Percentiles rank a stretch among this genome's conserved stretches.
Conservation (phyloP, 148 eudicot genomes). For the Heliamphora exappendiculata region DNA sequence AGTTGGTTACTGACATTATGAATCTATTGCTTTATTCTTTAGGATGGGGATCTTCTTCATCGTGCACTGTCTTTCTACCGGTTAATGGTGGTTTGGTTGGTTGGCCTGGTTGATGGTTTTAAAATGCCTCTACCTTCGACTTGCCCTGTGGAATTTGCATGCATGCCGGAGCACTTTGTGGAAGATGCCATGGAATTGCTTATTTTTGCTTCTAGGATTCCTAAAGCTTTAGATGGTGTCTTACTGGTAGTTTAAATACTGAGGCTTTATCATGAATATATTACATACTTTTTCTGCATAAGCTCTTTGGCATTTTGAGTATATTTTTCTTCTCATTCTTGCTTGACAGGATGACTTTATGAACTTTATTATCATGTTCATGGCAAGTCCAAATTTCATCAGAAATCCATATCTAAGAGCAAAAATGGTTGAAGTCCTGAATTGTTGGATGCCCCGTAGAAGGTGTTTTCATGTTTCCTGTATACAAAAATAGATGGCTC, state of each 20-base stretch:
- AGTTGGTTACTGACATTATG: slow-evolving; percentile 7
- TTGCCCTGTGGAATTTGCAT: slow-evolving; percentile 87
- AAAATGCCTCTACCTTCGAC: slow-evolving; percentile 78
- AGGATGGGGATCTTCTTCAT: slow-evolving; percentile 82
- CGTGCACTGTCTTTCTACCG: slow-evolving; percentile 79
- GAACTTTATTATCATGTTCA: slow-evolving; percentile 98
- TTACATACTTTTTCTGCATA: not conserved
- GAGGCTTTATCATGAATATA: not conserved
- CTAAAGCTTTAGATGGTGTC: slow-evolving; percentile 89
- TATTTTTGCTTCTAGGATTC: slow-evolving; percentile 90
- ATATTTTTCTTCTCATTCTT: not conserved
- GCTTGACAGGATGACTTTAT: slow-evolving; percentile 81
- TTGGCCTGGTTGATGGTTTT: slow-evolving; percentile 76
- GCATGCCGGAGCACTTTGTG: slow-evolving; percentile 96
- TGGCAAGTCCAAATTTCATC: slow-evolving; percentile 84
- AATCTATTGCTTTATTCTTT: slow-evolving; percentile 7
- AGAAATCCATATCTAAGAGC: slow-evolving; percentile 96
- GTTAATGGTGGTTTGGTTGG: slow-evolving; percentile 88
- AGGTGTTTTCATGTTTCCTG: slow-evolving; percentile 34
- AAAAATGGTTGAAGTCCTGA: slow-evolving; percentile 97
- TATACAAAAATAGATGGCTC: not conserved
- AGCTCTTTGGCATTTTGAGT: not conserved
- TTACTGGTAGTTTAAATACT: slow-evolving; percentile 42
- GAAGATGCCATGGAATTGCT: slow-evolving; percentile 98
- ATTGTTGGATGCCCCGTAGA: slow-evolving; percentile 96